Conservation (phyloP, 305 asterid genomes). For the Plantago coronopus region DNA sequence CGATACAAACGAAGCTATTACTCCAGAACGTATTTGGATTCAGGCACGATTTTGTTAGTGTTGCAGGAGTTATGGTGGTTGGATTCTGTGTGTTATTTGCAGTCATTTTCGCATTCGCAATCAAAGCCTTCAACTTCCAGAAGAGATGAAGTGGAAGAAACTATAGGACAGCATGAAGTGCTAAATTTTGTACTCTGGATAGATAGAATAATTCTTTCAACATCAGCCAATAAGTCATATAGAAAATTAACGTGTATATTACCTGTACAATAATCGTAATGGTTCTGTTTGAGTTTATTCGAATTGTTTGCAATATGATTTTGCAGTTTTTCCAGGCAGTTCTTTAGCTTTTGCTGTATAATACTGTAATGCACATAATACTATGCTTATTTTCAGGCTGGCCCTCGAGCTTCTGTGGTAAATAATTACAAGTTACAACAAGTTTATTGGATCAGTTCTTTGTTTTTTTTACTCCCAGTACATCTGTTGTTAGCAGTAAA, state of each 20-base stretch:
- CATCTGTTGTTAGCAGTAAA: too few species aligned
- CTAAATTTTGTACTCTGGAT: constrained; percentile 9
- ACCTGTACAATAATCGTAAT: background rate
- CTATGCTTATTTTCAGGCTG: too few species aligned
- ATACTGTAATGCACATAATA: background rate
- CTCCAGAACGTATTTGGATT: constrained; percentile 64
- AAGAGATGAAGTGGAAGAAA: constrained; percentile 46
- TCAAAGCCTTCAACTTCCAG: constrained; percentile 80
- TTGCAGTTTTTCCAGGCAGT: background rate
- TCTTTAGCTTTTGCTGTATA: background rate
- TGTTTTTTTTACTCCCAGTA: too few species aligned
- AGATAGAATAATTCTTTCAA: constrained; percentile 6
- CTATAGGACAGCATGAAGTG: background rate
- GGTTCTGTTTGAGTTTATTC: background rate
- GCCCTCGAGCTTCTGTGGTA: too few species aligned
- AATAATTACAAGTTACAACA: too few species aligned
- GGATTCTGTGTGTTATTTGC: constrained; percentile 69
- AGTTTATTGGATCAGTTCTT: too few species aligned
- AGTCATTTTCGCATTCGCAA: constrained; percentile 72
- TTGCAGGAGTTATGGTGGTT: constrained; percentile 74
- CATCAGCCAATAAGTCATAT: background rate
- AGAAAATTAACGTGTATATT: constrained; percentile 3
- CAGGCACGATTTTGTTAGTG: constrained; percentile 63
- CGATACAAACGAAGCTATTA: constrained; percentile 42
- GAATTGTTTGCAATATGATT: background rate